phyloP scores from a whole-genome alignment of 306 rosid species.

The Acacia crassicarpa region DNA sequence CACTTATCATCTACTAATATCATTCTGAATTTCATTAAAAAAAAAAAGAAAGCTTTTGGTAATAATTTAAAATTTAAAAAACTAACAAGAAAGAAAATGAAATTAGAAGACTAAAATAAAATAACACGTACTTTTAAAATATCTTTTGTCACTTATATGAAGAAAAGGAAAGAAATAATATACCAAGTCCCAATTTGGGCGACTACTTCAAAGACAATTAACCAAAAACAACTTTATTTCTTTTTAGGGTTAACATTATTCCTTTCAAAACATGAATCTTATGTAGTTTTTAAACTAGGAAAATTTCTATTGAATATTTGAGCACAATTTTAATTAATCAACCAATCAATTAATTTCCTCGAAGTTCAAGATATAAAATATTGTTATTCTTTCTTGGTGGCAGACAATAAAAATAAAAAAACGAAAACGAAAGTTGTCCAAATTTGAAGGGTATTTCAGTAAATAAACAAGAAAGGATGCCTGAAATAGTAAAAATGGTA shows the following conservation, averaged over 20 bases:
- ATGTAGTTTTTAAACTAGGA: background rate
- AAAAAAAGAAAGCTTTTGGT: no score
- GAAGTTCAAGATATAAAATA: background rate
- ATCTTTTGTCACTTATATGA: no score
- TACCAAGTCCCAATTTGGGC: no score
- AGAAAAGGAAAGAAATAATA: no score
- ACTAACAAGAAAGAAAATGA: no score
- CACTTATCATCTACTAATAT: no score
- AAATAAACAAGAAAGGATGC: background rate
- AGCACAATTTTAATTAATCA: background rate
- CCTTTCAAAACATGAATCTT: background rate
- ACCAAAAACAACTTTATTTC: no score
- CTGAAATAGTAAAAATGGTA: background rate
- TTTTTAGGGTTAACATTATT: background rate
- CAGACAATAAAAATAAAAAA: background rate
- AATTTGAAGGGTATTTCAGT: background rate
- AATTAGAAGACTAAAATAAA: no score
- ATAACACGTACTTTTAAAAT: no score
- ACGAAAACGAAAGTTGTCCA: background rate
- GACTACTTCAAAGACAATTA: no score
- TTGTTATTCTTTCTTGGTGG: background rate
- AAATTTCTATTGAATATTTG: background rate
- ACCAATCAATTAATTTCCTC: background rate
- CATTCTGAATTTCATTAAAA: no score
- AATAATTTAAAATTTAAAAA: no score